phyloP scores from a whole-genome alignment of 345 rosid species.

The Rhizophora mangle region DNA sequence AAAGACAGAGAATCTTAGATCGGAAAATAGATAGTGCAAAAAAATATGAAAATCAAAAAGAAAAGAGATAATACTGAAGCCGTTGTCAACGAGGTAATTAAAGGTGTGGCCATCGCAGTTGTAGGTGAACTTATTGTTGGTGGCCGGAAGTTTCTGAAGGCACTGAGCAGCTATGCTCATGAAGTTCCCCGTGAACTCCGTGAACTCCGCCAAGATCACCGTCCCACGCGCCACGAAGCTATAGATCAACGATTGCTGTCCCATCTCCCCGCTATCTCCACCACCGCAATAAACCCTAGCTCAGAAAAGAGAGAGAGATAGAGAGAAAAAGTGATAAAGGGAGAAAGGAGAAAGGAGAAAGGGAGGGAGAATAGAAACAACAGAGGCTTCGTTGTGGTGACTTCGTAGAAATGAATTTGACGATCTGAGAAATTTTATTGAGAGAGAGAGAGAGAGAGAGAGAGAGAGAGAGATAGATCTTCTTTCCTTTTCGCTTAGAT shows the following conservation, averaged over 20 bases:
- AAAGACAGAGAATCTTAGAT: neutral
- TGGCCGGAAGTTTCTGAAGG: conserved; percentile 68
- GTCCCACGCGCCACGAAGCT: conserved; percentile 69
- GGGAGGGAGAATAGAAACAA: neutral
- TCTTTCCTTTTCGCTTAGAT: conserved; percentile 22
- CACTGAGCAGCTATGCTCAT: conserved; percentile 65
- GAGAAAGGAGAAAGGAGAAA: neutral
- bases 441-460: neutral
- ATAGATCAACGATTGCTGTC: conserved; percentile 66
- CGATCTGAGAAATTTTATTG: neutral
- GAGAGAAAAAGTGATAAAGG: neutral
- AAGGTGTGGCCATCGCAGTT: conserved; percentile 74
- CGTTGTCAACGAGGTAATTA: conserved; percentile 61
- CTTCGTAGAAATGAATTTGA: conserved; percentile 8
- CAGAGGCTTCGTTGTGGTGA: neutral
- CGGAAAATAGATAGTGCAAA: neutral
- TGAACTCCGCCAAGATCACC: conserved; percentile 56
- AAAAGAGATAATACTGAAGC: conserved; percentile 42
- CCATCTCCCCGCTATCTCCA: conserved; percentile 33
- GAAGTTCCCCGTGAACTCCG: conserved; percentile 68
- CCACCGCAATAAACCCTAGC: neutral
- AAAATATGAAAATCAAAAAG: neutral
- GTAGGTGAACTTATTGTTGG: conserved; percentile 61
- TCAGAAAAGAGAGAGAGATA: neutral
- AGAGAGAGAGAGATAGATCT: neutral